phyloP scores from a whole-genome alignment of 2,329 filamentous ascomycete species.

The Colletotrichum sansevieriae region DNA sequence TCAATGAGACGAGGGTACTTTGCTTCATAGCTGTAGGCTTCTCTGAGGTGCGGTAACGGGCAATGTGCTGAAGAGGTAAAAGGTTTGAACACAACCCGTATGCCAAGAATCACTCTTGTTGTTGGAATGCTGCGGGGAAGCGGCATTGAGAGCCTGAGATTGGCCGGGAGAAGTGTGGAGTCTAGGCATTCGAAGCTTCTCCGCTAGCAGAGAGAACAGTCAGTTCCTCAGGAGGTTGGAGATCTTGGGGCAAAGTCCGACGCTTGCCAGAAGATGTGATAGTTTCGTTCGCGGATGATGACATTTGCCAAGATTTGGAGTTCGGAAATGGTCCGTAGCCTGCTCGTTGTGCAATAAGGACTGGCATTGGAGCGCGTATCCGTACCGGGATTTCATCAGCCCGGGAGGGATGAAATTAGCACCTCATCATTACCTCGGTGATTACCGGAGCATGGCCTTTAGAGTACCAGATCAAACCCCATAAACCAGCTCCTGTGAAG shows the following conservation, averaged over 20 bases:
- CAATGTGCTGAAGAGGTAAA: neutral
- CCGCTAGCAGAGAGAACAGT: conserved; percentile 9
- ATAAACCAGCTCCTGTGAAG: too few relatives aligned
- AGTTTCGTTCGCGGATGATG: neutral
- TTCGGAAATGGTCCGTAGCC: conserved; percentile 6
- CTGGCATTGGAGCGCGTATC: neutral
- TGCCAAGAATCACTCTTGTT: conserved; percentile 1
- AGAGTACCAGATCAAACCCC: too few relatives aligned
- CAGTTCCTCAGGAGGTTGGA: neutral
- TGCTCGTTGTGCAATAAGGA: neutral
- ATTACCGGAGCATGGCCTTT: neutral
- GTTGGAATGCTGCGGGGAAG: conserved; percentile 22
- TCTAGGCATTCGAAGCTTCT: conserved; percentile 22
- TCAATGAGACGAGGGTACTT: too few relatives aligned
- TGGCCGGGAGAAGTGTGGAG: conserved; percentile 1
- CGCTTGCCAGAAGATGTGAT: conserved; percentile 46
- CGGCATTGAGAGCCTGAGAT: conserved; percentile 23
- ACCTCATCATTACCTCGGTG: neutral
- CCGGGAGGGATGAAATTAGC: neutral
- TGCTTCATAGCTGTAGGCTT: too few relatives aligned
- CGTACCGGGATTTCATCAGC: conserved; percentile 1
- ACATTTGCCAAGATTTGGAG: conserved; percentile 3
- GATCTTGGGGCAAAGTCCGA: neutral
- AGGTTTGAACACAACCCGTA: too few relatives aligned
- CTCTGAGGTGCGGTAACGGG: neutral